phyloP scores from a whole-genome alignment of 331 rosid genomes.

The Quercus tomentella region DNA sequence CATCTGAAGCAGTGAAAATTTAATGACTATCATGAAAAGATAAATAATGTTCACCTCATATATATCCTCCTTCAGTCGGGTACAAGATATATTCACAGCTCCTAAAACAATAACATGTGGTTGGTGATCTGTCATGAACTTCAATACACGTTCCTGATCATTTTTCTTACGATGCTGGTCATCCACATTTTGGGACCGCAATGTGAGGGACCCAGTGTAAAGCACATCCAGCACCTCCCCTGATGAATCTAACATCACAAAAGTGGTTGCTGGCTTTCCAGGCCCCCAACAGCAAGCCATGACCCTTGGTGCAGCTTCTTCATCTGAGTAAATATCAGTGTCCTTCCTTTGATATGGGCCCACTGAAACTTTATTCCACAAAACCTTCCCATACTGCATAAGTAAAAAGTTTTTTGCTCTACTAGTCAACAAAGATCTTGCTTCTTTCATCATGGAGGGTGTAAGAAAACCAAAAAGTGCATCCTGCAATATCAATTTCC shows the following conservation, averaged over 20 bases:
- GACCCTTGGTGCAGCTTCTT: constrained; percentile 95
- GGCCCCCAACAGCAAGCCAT: constrained; percentile 99
- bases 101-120: constrained; percentile 98
- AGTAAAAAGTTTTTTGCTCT: constrained; percentile 80
- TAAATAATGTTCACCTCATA: constrained; percentile 67
- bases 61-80: constrained; percentile 89
- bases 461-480: constrained; percentile 78
- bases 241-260: constrained; percentile 92
- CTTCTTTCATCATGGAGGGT: constrained; percentile 98
- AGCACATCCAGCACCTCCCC: constrained; percentile 97
- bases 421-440: constrained; percentile 66
- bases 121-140: constrained; percentile 99
- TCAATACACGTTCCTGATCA: constrained; percentile 90
- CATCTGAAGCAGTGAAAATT: not conserved
- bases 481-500: constrained; percentile 85
- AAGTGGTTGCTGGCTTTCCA: constrained; percentile 94
- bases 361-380: constrained; percentile 90
- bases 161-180: constrained; percentile 93
- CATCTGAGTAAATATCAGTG: constrained; percentile 75
- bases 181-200: constrained; percentile 70
- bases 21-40: not conserved
- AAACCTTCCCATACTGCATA: constrained; percentile 75
- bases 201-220: constrained; percentile 79
- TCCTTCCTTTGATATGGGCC: constrained; percentile 94
- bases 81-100: constrained; percentile 88